phyloP scores from a whole-genome alignment of 805 yeast species.

The Candida piceae region DNA sequence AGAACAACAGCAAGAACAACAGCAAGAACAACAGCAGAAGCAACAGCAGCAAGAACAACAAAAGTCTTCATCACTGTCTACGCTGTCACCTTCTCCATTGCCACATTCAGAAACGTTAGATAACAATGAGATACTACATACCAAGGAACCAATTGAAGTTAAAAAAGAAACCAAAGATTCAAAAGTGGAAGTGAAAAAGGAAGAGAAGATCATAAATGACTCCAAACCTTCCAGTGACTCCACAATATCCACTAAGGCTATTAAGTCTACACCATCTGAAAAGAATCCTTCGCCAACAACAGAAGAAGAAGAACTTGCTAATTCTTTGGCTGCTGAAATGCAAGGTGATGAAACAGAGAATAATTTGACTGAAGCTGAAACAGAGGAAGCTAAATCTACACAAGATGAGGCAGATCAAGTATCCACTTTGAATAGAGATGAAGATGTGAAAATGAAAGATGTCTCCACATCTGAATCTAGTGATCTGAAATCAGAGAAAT shows the following conservation, averaged over 20 bases:
- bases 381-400: background rate
- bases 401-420: slow-evolving; percentile 2
- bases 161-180: no score
- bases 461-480: background rate
- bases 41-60: background rate
- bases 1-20: background rate
- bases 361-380: background rate
- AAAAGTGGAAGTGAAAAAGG: no score
- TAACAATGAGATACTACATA: no score
- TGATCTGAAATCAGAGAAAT: background rate
- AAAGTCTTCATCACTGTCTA: no score
- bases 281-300: background rate
- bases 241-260: background rate
- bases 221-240: background rate
- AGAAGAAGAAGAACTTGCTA: background rate
- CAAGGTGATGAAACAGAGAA: background rate
- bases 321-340: background rate
- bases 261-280: background rate
- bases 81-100: no score
- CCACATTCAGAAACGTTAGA: no score
- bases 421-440: background rate
- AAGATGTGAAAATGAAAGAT: slow-evolving; percentile 1
- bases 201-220: no score
- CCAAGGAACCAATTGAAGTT: no score
- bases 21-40: background rate